Conservation (phyloP, 345 rosid genomes). For the Populus euphratica region DNA sequence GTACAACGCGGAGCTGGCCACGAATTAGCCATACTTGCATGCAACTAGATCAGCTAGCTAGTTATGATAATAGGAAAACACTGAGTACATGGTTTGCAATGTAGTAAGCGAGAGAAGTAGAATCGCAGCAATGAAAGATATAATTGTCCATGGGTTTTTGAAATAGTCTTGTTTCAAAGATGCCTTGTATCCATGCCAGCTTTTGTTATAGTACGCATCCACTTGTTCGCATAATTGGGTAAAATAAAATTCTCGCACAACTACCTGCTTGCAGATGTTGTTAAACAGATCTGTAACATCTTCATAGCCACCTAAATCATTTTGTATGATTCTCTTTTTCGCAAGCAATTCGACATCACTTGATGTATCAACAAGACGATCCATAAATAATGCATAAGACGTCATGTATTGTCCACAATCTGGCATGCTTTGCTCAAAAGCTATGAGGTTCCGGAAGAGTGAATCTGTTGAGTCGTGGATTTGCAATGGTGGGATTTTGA, state of each 20-base stretch:
- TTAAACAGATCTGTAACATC: slow-evolving; percentile 10
- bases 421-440: slow-evolving; percentile 28
- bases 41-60: too few relatives aligned
- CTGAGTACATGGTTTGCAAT: not conserved
- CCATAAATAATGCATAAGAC: slow-evolving; percentile 12
- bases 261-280: slow-evolving; percentile 16
- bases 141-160: slow-evolving; percentile 18
- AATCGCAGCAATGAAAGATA: slow-evolving; percentile 3
- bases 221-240: slow-evolving; percentile 5
- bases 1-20: too few relatives aligned
- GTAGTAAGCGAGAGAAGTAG: not conserved
- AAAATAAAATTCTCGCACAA: slow-evolving; percentile 1
- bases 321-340: not conserved
- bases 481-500: slow-evolving; percentile 27
- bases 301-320: slow-evolving; percentile 11
- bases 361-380: slow-evolving; percentile 14
- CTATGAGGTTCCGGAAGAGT: slow-evolving; percentile 28
- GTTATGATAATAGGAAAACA: slow-evolving; percentile 4
- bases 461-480: slow-evolving; percentile 30
- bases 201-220: slow-evolving; percentile 2
- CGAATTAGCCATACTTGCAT: too few relatives aligned
- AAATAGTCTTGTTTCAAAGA: slow-evolving; percentile 2
- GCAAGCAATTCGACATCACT: slow-evolving; percentile 9
- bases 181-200: slow-evolving; percentile 10
- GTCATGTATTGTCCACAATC: not conserved